A percentile compares a stretch with the other conserved stretches of the same genome.
Evolutionary conservation across 352 stramenopile species (phyloP).

Genomic region (Pythium chondricola): DNA sequence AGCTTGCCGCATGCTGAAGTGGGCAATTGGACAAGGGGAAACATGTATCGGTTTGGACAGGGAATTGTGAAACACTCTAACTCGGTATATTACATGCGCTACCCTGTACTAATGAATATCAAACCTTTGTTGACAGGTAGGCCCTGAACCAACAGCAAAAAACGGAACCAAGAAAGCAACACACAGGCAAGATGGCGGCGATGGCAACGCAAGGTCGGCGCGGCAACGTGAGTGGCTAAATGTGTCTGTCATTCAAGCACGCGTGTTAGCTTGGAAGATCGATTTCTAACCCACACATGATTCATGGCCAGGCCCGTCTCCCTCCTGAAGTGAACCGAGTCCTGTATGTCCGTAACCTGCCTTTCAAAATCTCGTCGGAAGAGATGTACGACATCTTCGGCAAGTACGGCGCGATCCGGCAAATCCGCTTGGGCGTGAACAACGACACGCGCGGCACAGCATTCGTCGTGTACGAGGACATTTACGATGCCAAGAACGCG

Average conservation of each 20-base stretch:
- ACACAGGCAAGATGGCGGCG: constrained; percentile 24
- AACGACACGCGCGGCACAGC: constrained; percentile 96
- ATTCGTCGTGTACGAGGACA: constrained; percentile 99
- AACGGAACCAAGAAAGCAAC: background rate
- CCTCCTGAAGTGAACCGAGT: constrained; percentile 98
- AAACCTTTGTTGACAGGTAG: background rate
- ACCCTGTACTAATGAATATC: background rate
- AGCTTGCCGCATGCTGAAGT: no score
- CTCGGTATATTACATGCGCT: no score
- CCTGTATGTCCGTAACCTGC: constrained; percentile 96
- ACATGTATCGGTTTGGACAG: no score
- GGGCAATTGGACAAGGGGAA: no score
- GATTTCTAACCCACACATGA: no score
- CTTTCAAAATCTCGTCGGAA: constrained; percentile 98
- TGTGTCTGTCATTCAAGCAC: background rate
- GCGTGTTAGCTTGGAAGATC: no score
- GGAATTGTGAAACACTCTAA: no score
- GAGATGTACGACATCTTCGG: constrained; percentile 99
- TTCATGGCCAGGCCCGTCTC: constrained; percentile 78
- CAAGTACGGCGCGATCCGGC: constrained; percentile 99
- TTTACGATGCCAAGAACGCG: constrained; percentile 99
- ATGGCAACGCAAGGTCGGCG: constrained; percentile 56
- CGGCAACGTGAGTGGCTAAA: constrained; percentile 41
- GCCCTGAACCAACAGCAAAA: constrained; percentile 2
- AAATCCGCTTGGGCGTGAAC: constrained; percentile 92